Conservation (phyloP, 2,329 filamentous ascomycete genomes). For the Colletotrichum sp. region DNA sequence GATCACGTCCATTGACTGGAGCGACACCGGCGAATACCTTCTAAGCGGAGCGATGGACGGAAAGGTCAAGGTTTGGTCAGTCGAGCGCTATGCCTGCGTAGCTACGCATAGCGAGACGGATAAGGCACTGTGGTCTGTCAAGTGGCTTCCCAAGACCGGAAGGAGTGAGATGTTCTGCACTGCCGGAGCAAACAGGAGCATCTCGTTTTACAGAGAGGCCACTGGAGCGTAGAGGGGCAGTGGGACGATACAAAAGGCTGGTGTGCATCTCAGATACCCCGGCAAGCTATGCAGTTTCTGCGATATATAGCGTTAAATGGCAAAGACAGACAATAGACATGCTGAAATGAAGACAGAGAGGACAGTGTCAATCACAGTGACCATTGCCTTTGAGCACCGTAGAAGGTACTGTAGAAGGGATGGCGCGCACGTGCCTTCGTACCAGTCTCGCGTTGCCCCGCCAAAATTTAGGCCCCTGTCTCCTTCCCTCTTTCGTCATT, state of each 20-base stretch:
- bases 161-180: constrained; percentile 78
- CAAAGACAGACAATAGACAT: neutral
- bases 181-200: constrained; percentile 75
- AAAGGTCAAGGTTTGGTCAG: constrained; percentile 94
- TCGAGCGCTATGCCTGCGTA: constrained; percentile 83
- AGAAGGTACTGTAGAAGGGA: neutral
- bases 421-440: constrained; percentile 53
- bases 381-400: neutral
- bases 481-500: constrained; percentile 22
- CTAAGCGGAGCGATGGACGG: constrained; percentile 90
- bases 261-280: neutral
- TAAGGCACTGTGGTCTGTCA: constrained; percentile 81
- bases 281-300: neutral
- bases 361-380: neutral
- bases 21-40: constrained; percentile 87
- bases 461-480: constrained; percentile 37
- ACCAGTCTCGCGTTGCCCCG: constrained; percentile 60
- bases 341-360: neutral
- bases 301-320: neutral
- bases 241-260: neutral
- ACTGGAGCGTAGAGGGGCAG: constrained; percentile 53
- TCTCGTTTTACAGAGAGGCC: constrained; percentile 86
- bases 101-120: constrained; percentile 94
- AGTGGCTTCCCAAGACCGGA: constrained; percentile 78
- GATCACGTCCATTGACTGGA: constrained; percentile 94